Percentiles rank a stretch among this genome's conserved stretches.
Conservation (phyloP, 495 filamentous ascomycete species). For the Stereocaulon alpinum region DNA sequence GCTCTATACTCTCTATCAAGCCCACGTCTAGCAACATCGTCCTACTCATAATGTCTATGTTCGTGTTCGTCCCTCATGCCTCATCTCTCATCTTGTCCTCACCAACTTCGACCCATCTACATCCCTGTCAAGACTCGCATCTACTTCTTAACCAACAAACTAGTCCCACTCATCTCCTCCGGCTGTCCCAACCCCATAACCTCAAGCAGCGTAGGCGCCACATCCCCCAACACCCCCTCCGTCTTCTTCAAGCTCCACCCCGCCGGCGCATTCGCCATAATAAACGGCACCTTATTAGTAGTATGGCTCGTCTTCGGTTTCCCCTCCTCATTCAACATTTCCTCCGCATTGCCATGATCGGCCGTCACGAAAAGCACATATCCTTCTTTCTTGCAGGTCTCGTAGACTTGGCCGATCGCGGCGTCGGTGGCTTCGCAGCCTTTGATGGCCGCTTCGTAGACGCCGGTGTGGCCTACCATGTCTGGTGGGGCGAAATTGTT, state of each 20-base stretch:
- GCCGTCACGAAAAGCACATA: conserved; percentile 91
- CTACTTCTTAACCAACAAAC: conserved; percentile 59
- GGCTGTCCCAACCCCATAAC: conserved; percentile 86
- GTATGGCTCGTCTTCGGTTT: conserved; percentile 98
- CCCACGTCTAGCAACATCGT: neutral
- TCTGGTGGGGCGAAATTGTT: conserved; percentile 99
- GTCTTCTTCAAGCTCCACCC: conserved; percentile 79
- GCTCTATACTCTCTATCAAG: neutral
- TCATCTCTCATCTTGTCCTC: neutral
- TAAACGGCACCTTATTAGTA: conserved; percentile 91
- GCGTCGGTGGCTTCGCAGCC: conserved; percentile 78
- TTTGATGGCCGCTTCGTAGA: conserved; percentile 89
- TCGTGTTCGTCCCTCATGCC: neutral
- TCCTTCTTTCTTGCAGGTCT: conserved; percentile 82
- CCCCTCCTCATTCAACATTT: conserved; percentile 93
- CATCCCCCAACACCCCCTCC: conserved; percentile 85
- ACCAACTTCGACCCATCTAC: neutral
- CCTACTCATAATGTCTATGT: neutral
- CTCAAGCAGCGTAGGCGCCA: conserved; percentile 82
- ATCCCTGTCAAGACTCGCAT: too few relatives aligned
- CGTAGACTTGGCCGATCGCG: conserved; percentile 84
- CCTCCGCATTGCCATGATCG: conserved; percentile 96
- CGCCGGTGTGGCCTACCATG: conserved; percentile 98
- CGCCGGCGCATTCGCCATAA: conserved; percentile 93
- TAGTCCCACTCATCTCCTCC: conserved; percentile 81